Percentiles rank a stretch among this genome's conserved stretches.
phyloP scores from a whole-genome alignment of 805 yeast species.

The Metahyphopichia silvanorum region DNA sequence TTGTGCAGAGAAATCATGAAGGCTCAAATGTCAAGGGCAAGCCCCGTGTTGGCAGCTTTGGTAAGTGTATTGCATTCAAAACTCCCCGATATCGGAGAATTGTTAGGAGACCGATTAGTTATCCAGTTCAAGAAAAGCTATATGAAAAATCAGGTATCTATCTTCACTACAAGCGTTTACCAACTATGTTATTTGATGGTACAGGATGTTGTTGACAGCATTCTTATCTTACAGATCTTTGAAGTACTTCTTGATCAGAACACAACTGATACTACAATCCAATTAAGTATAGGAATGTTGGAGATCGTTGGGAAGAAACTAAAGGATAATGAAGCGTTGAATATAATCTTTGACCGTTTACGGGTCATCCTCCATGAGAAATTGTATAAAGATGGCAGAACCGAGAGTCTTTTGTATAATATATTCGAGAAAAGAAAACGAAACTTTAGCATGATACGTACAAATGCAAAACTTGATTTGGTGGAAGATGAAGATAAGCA shows the following conservation, averaged over 20 bases:
- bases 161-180: slow-evolving; percentile 36
- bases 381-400: slow-evolving; percentile 28
- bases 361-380: slow-evolving; percentile 60
- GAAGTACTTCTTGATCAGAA: slow-evolving; percentile 32
- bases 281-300: slow-evolving; percentile 50
- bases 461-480: slow-evolving; percentile 43
- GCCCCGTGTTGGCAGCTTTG: slow-evolving; percentile 56
- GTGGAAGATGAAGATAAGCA: slow-evolving; percentile 63
- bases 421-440: slow-evolving; percentile 49
- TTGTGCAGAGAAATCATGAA: slow-evolving; percentile 57
- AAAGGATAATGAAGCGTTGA: slow-evolving; percentile 39
- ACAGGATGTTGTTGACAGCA: slow-evolving; percentile 47
- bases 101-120: slow-evolving; percentile 51
- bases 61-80: slow-evolving; percentile 61
- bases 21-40: slow-evolving; percentile 38
- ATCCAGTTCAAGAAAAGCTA: slow-evolving; percentile 56
- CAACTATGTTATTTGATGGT: slow-evolving; percentile 65
- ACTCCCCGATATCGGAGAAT: slow-evolving; percentile 65
- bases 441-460: slow-evolving; percentile 19
- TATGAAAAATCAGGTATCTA: slow-evolving; percentile 41
- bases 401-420: slow-evolving; percentile 46
- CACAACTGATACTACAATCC: slow-evolving; percentile 56
- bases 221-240: slow-evolving; percentile 30
- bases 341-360: slow-evolving; percentile 56
- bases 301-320: slow-evolving; percentile 52